phyloP scores from a whole-genome alignment of 495 filamentous ascomycete genomes.

The Lepraria neglecta region DNA sequence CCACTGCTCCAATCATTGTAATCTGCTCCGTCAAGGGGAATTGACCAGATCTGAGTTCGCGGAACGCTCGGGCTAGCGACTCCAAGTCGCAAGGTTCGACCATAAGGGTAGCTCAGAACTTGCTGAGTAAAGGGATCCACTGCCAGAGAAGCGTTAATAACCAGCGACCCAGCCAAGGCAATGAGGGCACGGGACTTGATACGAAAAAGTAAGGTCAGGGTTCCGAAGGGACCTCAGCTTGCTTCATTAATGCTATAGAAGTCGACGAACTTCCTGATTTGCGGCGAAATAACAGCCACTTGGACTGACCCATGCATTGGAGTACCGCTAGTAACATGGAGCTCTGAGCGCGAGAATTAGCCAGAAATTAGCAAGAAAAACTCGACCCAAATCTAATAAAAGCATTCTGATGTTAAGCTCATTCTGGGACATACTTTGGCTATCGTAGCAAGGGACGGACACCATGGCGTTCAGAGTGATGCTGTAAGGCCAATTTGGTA shows the following conservation, averaged over 20 bases:
- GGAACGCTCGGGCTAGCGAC: not conserved
- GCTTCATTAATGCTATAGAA: not conserved
- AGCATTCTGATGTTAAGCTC: too few species aligned
- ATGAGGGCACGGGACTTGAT: not conserved
- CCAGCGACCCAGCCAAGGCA: not conserved
- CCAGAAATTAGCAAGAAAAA: too few species aligned
- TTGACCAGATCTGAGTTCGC: not conserved
- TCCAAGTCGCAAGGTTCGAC: not conserved
- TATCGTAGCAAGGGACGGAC: conserved; percentile 38
- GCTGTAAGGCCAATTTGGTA: conserved; percentile 40
- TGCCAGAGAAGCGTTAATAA: too few species aligned
- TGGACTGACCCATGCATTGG: conserved; percentile 1
- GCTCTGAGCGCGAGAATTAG: not conserved
- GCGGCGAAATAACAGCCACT: conserved; percentile 3
- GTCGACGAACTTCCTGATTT: not conserved
- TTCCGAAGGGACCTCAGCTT: not conserved
- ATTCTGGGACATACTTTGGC: conserved; percentile 24
- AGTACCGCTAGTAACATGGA: conserved; percentile 7
- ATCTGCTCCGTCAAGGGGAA: too few species aligned
- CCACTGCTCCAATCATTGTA: too few species aligned
- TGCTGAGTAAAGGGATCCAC: not conserved
- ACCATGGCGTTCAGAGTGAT: conserved; percentile 46
- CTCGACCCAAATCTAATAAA: too few species aligned
- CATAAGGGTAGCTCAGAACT: not conserved
- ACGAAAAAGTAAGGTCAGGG: not conserved